Base-by-base conservation (phyloP, 257 asterid genomes). In the Apocynum venetum region DNA sequence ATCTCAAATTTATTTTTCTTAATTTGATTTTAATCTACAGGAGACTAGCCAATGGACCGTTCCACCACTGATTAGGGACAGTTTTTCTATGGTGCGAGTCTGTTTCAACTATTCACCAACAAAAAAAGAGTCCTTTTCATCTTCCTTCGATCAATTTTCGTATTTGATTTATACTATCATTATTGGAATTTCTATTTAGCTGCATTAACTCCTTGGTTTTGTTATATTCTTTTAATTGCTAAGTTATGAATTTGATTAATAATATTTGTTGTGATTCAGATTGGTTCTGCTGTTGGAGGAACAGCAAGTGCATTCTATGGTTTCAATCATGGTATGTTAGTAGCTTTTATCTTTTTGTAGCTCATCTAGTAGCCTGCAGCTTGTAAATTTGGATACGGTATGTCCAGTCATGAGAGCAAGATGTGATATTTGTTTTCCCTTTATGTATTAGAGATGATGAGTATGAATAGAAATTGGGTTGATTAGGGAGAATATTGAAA, bases 211-310 rank as follows among this genome's bases (percentile, higher is more conserved):
- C 48, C 2, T 15, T 11, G 40, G 35, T 69, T 4, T 46, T 80
- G 52, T 46, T 77, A 35, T 13, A 25, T 25, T 25, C 31, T 25
- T 25, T 25, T 25, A 8, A 52, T 51, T 74, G 53, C 53, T 19
- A 3, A 43, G 14, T 68, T 68, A 2, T 43, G 41, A 41, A 6
- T 63, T 65, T n/a, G 41, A 15, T 71, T 70, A 44, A 7, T 70
- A 12, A 8, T 72, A 31, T 60, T 1, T 77, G 14, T 74, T 63
- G 43, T 71, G 66, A 49, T 79, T 80, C 81, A 94, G 97, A 94
- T 94, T 75, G 98, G 98, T 71, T 85, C 97, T 69, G 98, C 97
- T 15, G 96, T 94, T 83, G 98, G 97, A 5, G 97, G 97, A 69
- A 89, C 89, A 5, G 87, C 96, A 49, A 93, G 97, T 64, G 89